These are phyloP conservation scores for Pichia cabralensis DNA, from an alignment of 805 yeast genomes.

Conservation along the genomic window DNA sequence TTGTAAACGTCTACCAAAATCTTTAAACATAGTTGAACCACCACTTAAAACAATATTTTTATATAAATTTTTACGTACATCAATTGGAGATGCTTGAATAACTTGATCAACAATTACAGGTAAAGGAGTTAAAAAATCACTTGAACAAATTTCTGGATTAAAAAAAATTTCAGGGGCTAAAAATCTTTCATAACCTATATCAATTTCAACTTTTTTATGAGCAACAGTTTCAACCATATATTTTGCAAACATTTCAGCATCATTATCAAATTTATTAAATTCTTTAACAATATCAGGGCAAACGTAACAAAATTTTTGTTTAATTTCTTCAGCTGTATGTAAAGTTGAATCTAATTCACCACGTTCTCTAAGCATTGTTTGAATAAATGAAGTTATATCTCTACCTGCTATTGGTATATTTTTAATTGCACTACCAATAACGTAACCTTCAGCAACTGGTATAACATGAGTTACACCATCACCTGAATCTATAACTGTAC, in stretches of 20 bases:
- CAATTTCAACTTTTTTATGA: conserved; percentile 60
- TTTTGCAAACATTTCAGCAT: conserved; percentile 89
- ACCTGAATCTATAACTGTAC: conserved; percentile 97
- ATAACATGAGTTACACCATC: conserved; percentile 99
- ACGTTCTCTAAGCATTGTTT: conserved; percentile 87
- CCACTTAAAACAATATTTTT: conserved; percentile 94
- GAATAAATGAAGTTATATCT: conserved; percentile 91
- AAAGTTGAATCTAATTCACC: conserved; percentile 91
- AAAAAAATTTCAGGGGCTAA: conserved; percentile 98
- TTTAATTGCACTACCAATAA: conserved; percentile 93
- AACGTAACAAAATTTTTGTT: conserved; percentile 94
- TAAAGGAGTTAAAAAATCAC: conserved; percentile 90
- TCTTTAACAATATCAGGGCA: conserved; percentile 97
- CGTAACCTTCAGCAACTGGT: conserved; percentile 99
- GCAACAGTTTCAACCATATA: conserved; percentile 75
- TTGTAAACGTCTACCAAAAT: conserved; percentile 94
- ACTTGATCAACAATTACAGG: conserved; percentile 95
- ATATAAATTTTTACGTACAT: conserved; percentile 93
- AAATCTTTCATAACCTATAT: conserved; percentile 95
- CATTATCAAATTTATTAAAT: conserved; percentile 87
- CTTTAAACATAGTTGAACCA: conserved; percentile 98
- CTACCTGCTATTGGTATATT: conserved; percentile 98
- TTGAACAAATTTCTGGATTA: conserved; percentile 93
- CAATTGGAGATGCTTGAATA: conserved; percentile 92
- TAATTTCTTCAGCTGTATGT: conserved; percentile 93